Evolutionary conservation across 2,329 filamentous ascomycete species (phyloP), one percentile per base, ranked within the genome.

Genomic region (Monilinia fructigena): DNA sequence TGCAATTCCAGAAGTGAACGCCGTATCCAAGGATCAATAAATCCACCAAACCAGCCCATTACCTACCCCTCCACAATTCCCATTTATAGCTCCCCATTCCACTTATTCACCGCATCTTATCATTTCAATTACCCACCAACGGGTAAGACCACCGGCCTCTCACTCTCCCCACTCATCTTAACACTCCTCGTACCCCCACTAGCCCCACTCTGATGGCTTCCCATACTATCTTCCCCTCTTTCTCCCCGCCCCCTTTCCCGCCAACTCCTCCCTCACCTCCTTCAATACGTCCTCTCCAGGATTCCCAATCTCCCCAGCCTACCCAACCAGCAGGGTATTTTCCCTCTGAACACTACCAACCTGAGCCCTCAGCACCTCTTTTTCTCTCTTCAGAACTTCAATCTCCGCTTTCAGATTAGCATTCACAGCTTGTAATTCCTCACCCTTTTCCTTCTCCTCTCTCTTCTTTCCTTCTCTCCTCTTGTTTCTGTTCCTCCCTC

Each of bases 401-500:
- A 79, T 86, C 42, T 89, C 85, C 0, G 81, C 78, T 18, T 77
- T 79, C 0, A 78, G 74, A 68, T 80, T 79, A 62, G 87, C 84
- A 20, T 53, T 65, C 3, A n/a, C 59, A n/a, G 31, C 48, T 28
- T 53, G 48, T 5, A 87, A 76, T 76, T 86, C 84, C 82, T 75
- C 35, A 78, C 74, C 82, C 68, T 85, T 83, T 71, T 86, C 84
- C 48, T 82, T 80, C 75, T 87, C 85, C 0, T 74, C 73, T 26
- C 78, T 77, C 76, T 87, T 88, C 35, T 78, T 78, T 78, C 55
- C 77, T 78, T 35, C 81, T 77, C 56, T 83, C 82, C 66, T 83
- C 82, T 1, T 83, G 82, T 76, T 88, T 89, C 71, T 80, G 81
- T 68, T 86, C 81, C 73, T 92, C 89, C 66, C 82, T 83, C 67